Conservation (phyloP, 768 basidiomycete genomes). For the Leccinum subgranulosum region DNA sequence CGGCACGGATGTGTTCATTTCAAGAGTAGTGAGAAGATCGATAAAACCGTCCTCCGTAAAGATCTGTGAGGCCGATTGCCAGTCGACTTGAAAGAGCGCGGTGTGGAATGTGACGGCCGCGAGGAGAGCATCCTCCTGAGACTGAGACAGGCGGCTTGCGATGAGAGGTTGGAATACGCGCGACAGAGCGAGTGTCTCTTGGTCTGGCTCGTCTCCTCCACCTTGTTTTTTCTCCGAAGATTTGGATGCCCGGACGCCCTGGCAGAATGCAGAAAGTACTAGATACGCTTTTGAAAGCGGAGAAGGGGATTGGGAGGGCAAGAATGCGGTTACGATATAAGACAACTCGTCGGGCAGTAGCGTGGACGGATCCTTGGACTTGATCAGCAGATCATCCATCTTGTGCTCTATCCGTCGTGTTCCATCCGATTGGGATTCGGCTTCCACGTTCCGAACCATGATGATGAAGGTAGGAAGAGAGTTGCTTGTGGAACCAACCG, state of each 20-base stretch:
- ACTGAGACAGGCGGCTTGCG: slow-evolving; percentile 49
- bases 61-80: slow-evolving; percentile 60
- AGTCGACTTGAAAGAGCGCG: slow-evolving; percentile 85
- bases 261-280: slow-evolving; percentile 64
- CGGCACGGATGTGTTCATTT: slow-evolving; percentile 49
- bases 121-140: slow-evolving; percentile 50
- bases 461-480: slow-evolving; percentile 4
- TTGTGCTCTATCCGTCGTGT: not conserved
- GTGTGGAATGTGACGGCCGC: slow-evolving; percentile 62
- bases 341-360: slow-evolving; percentile 55
- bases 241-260: slow-evolving; percentile 46
- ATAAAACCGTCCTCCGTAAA: slow-evolving; percentile 61
- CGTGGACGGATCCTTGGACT: slow-evolving; percentile 32
- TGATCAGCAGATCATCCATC: slow-evolving; percentile 33
- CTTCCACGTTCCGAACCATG: not conserved
- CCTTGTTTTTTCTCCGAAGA: slow-evolving; percentile 33
- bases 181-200: slow-evolving; percentile 47
- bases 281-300: slow-evolving; percentile 69
- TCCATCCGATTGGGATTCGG: not conserved
- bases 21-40: slow-evolving; percentile 61
- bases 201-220: slow-evolving; percentile 39
- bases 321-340: slow-evolving; percentile 49
- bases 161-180: slow-evolving; percentile 51
- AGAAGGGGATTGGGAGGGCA: slow-evolving; percentile 41
- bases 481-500: too few relatives aligned